Conservation (phyloP, 208 protist genomes). For the Leishmania arabica region DNA sequence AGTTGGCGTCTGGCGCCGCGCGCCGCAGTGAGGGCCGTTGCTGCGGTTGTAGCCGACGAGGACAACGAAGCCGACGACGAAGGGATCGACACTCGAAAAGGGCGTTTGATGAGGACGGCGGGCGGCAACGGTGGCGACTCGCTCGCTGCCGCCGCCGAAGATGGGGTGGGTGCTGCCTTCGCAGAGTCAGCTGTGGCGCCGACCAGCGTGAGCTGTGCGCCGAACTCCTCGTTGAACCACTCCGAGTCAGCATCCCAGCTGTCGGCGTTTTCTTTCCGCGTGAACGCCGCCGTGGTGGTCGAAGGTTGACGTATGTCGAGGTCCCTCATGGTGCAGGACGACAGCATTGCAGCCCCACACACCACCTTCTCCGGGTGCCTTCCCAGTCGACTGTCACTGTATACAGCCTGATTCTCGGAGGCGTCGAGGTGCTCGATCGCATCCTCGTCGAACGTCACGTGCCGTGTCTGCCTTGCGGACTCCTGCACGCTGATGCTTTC, state of each 20-base stretch:
- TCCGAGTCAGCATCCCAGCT: slow-evolving; percentile 61
- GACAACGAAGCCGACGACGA: neutral
- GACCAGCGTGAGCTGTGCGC: slow-evolving; percentile 18
- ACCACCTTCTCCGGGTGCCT: slow-evolving; percentile 1
- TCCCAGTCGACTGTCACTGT: slow-evolving; percentile 10
- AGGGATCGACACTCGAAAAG: neutral
- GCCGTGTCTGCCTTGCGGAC: neutral
- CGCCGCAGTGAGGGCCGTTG: too few species aligned
- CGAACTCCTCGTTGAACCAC: slow-evolving; percentile 74
- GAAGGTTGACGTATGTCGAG: neutral
- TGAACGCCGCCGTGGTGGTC: slow-evolving; percentile 1
- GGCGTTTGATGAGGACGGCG: neutral
- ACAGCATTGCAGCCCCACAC: slow-evolving; percentile 14
- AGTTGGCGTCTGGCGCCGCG: neutral
- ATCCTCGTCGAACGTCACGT: slow-evolving; percentile 29
- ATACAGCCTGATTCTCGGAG: neutral
- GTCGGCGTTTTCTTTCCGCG: slow-evolving; percentile 10
- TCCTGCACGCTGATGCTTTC: neutral
- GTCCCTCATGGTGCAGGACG: neutral
- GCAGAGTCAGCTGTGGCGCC: neutral
- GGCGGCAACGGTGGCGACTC: neutral
- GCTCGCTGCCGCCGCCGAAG: neutral
- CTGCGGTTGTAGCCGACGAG: neutral
- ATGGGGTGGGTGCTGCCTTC: neutral
- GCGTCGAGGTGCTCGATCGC: slow-evolving; percentile 11